phyloP scores from a whole-genome alignment of 768 basidiomycete species.

The Termitomyces sp. region DNA sequence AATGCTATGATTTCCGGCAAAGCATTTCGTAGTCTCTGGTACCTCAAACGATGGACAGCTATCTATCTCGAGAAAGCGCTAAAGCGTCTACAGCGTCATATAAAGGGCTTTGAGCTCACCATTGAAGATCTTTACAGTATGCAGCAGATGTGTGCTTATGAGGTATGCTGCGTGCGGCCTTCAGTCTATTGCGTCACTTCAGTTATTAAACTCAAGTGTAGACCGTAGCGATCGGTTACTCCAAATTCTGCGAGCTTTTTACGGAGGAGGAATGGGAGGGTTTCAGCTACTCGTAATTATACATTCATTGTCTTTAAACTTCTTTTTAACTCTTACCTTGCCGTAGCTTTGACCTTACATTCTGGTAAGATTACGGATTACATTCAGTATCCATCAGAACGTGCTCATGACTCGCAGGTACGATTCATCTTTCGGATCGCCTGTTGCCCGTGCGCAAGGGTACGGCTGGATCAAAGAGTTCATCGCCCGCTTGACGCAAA shows the following conservation, averaged over 20 bases:
- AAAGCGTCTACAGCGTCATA: constrained; percentile 49
- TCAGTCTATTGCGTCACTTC: not conserved
- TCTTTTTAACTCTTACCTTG: not conserved
- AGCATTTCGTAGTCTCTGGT: constrained; percentile 41
- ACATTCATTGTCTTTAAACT: not conserved
- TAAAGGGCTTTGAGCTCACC: constrained; percentile 58
- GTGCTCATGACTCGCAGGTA: constrained; percentile 35
- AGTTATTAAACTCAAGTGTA: not conserved
- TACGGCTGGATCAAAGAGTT: constrained; percentile 82
- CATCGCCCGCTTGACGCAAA: constrained; percentile 73
- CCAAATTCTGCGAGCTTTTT: constrained; percentile 86
- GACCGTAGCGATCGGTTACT: constrained; percentile 90
- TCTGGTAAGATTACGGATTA: constrained; percentile 38
- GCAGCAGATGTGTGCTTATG: constrained; percentile 84
- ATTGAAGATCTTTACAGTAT: constrained; percentile 70
- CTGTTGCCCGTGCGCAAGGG: constrained; percentile 70
- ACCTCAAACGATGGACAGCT: constrained; percentile 58
- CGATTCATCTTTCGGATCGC: constrained; percentile 75
- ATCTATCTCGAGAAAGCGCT: constrained; percentile 71
- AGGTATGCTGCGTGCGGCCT: constrained; percentile 20
- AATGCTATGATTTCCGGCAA: constrained; percentile 42
- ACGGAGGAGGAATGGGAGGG: constrained; percentile 92
- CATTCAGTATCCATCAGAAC: constrained; percentile 7
- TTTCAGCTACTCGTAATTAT: constrained; percentile 65
- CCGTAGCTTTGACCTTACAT: constrained; percentile 54